Evolutionary conservation across 23 red algal genomes (phyloP).

Genomic region (Gracilaria domingensis): DNA sequence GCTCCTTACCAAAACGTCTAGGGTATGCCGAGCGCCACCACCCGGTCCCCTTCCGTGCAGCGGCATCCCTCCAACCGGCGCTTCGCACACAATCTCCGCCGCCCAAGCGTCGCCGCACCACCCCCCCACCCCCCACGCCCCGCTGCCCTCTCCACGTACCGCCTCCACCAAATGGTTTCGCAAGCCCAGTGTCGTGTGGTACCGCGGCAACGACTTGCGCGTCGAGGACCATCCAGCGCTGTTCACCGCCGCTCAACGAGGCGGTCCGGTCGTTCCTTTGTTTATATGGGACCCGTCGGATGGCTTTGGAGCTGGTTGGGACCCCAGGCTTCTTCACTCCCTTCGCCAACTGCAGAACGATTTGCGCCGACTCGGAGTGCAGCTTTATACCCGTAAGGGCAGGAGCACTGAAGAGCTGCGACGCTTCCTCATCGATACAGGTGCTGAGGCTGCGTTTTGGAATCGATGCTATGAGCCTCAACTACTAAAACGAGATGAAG

Average conservation of each 20-base stretch:
- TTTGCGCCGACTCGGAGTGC: conserved; percentile 75
- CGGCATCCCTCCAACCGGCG: conserved; percentile 3
- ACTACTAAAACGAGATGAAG: conserved; percentile 78
- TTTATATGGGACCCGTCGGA: conserved; percentile 81
- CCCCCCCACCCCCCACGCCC: not conserved
- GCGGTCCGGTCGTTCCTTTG: conserved; percentile 82
- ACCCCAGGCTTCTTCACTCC: conserved; percentile 76
- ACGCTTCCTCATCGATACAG: conserved; percentile 56
- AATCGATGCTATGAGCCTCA: conserved; percentile 96
- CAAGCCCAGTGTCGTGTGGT: conserved; percentile 88
- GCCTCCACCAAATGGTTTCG: conserved; percentile 67
- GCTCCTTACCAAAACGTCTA: not conserved
- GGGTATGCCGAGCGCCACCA: conserved; percentile 13
- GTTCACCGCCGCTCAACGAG: conserved; percentile 88
- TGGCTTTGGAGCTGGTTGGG: conserved; percentile 45
- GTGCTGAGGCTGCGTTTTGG: conserved; percentile 95
- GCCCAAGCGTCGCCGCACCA: conserved; percentile 40
- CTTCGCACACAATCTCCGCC: conserved; percentile 31
- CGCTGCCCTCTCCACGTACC: not conserved
- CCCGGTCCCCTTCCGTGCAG: conserved; percentile 10
- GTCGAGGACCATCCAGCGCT: conserved; percentile 94
- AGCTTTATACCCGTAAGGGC: conserved; percentile 77
- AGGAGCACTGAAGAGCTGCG: conserved; percentile 69
- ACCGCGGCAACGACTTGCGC: conserved; percentile 94
- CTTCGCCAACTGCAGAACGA: conserved; percentile 68